These are phyloP conservation scores for Mycena vitilis DNA, from an alignment of 768 basidiomycete genomes.

Conservation along the genomic window DNA sequence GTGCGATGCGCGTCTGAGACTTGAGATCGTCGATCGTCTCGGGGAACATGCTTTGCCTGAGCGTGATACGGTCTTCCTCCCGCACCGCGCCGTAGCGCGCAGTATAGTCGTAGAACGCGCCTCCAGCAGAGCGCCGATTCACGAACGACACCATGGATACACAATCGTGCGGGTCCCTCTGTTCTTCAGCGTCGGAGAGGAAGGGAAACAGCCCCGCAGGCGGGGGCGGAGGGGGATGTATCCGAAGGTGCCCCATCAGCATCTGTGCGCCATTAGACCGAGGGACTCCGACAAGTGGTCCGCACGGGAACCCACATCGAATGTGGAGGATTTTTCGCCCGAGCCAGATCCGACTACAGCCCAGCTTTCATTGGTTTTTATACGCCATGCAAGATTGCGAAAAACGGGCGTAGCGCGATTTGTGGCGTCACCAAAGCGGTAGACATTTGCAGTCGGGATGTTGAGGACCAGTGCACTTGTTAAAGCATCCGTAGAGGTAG, in stretches of 20 bases:
- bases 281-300: slow-evolving; percentile 1
- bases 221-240: slow-evolving; percentile 69
- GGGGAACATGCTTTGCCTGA: slow-evolving; percentile 77
- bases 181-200: slow-evolving; percentile 52
- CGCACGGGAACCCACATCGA: slow-evolving; percentile 65
- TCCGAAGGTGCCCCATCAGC: slow-evolving; percentile 76
- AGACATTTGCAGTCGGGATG: slow-evolving; percentile 62
- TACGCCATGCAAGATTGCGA: slow-evolving; percentile 66
- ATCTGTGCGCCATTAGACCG: slow-evolving; percentile 53
- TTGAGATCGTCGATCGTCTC: slow-evolving; percentile 51
- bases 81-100: slow-evolving; percentile 91
- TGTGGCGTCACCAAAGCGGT: slow-evolving; percentile 66
- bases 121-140: slow-evolving; percentile 66
- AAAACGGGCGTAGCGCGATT: slow-evolving; percentile 61
- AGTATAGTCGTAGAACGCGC: slow-evolving; percentile 92
- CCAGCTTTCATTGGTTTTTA: slow-evolving; percentile 76
- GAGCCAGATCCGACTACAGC: slow-evolving; percentile 77
- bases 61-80: slow-evolving; percentile 85
- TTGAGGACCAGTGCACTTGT: background rate
- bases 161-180: slow-evolving; percentile 59
- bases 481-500: background rate
- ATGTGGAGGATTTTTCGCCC: slow-evolving; percentile 68
- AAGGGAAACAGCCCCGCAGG: slow-evolving; percentile 85
- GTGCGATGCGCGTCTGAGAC: slow-evolving; percentile 37
- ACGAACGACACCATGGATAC: slow-evolving; percentile 76